A percentile compares a stretch with the other conserved stretches of the same genome.
These are phyloP conservation scores for Trichoderma brevicompactum DNA, from an alignment of 2,329 filamentous ascomycete genomes.

Conservation along the genomic window DNA sequence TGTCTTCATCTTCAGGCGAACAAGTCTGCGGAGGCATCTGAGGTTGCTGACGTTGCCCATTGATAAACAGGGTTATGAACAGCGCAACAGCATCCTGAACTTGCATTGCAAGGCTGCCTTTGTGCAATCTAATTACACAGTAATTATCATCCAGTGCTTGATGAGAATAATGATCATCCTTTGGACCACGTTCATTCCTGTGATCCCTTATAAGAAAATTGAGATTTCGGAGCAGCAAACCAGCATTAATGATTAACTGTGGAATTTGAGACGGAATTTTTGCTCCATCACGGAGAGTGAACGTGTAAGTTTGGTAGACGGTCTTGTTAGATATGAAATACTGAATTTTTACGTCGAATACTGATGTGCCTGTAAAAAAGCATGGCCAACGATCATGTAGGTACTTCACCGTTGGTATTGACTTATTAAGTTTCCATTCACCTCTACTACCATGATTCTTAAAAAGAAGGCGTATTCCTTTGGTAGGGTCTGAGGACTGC, in stretches of 20 bases:
- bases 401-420: background rate
- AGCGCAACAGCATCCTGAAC: too few relatives aligned
- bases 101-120: too few relatives aligned
- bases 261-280: background rate
- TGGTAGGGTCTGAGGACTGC: background rate
- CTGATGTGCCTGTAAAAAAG: background rate
- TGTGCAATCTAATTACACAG: background rate
- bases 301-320: background rate
- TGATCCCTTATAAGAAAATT: background rate
- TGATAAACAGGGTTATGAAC: too few relatives aligned
- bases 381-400: conserved; percentile 1
- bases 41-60: too few relatives aligned
- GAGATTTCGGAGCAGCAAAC: background rate
- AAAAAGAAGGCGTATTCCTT: background rate
- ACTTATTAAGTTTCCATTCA: too few relatives aligned
- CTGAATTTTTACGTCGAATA: background rate
- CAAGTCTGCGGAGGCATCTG: too few relatives aligned
- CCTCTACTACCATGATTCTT: background rate
- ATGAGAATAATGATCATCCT: background rate
- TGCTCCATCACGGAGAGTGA: background rate
- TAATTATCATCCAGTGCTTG: background rate
- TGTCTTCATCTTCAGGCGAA: too few relatives aligned
- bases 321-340: background rate
- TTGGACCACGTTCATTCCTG: background rate
- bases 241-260: background rate